Conservation (phyloP, 2,329 filamentous ascomycete genomes). For the Colletotrichum liaoningense region DNA sequence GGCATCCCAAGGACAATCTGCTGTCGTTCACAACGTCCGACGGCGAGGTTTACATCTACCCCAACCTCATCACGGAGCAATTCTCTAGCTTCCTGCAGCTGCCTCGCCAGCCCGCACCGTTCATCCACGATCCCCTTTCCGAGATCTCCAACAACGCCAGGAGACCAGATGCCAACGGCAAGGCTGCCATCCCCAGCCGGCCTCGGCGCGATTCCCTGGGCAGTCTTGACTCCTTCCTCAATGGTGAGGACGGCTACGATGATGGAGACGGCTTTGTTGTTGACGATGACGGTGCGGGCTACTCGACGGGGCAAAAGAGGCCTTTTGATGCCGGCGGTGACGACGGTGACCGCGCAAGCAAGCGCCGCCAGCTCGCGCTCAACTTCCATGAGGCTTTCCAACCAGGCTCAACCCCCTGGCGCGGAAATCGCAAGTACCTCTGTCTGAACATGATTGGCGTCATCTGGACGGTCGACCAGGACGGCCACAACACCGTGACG, state of each 20-base stretch:
- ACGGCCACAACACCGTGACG: constrained; percentile 91
- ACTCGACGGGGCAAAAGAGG: constrained; percentile 72
- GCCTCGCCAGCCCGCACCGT: constrained; percentile 79
- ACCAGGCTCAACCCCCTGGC: constrained; percentile 94
- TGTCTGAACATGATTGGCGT: constrained; percentile 94
- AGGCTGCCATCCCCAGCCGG: constrained; percentile 37
- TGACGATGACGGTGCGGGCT: constrained; percentile 95
- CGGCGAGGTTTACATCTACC: constrained; percentile 92
- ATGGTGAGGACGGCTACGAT: constrained; percentile 62
- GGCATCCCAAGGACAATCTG: constrained; percentile 92
- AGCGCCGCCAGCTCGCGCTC: constrained; percentile 65
- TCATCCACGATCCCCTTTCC: constrained; percentile 82
- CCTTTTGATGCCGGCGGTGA: constrained; percentile 64
- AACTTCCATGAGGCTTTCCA: constrained; percentile 88
- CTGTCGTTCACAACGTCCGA: constrained; percentile 92
- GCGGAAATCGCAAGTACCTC: constrained; percentile 91
- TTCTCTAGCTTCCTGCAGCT: constrained; percentile 68
- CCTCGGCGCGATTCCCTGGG: constrained; percentile 74
- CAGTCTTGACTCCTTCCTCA: constrained; percentile 86
- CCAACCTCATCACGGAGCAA: constrained; percentile 73
- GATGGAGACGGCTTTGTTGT: constrained; percentile 86
- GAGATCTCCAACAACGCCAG: constrained; percentile 76
- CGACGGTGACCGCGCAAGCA: constrained; percentile 55
- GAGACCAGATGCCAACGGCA: constrained; percentile 52
- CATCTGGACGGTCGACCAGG: constrained; percentile 97